Conservation (phyloP, 208 protist genomes). For the Trypanosoma conorhini region DNA sequence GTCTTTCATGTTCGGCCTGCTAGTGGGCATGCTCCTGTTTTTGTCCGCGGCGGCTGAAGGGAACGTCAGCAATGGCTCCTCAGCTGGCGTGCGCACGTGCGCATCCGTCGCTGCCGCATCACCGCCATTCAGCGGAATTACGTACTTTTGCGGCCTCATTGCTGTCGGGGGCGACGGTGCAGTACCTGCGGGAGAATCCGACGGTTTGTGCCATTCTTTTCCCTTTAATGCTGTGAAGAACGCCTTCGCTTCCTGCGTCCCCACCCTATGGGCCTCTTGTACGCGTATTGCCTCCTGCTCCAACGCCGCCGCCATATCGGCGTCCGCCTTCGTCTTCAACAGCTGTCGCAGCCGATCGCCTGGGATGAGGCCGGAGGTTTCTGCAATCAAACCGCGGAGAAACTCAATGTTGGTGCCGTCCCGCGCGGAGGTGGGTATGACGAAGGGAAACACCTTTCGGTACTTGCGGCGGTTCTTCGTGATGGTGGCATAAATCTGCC, state of each 20-base stretch:
- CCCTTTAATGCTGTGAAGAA: conserved; percentile 35
- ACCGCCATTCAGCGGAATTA: conserved; percentile 16
- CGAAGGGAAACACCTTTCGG: conserved; percentile 86
- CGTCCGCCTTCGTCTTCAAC: conserved; percentile 51
- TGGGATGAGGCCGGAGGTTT: conserved; percentile 87
- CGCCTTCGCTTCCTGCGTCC: conserved; percentile 40
- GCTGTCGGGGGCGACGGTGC: conserved; percentile 3
- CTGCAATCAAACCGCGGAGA: conserved; percentile 82
- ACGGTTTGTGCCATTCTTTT: not conserved
- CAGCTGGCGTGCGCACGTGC: not conserved
- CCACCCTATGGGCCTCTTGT: conserved; percentile 41
- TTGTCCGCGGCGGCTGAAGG: not conserved
- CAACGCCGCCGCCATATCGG: conserved; percentile 49
- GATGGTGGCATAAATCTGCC: conserved; percentile 83
- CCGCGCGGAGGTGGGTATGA: conserved; percentile 83
- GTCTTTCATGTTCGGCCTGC: not conserved
- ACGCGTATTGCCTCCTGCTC: conserved; percentile 57
- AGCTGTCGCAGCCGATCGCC: conserved; percentile 77
- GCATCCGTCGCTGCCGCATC: not conserved
- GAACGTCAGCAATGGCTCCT: conserved; percentile 11
- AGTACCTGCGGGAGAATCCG: not conserved
- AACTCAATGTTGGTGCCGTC: conserved; percentile 85
- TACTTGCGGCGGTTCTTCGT: conserved; percentile 85
- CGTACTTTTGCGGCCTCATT: conserved; percentile 22
- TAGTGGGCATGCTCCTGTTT: too few species aligned